phyloP scores from a whole-genome alignment of 768 basidiomycete species.

The Thelephora aurantiotincta region DNA sequence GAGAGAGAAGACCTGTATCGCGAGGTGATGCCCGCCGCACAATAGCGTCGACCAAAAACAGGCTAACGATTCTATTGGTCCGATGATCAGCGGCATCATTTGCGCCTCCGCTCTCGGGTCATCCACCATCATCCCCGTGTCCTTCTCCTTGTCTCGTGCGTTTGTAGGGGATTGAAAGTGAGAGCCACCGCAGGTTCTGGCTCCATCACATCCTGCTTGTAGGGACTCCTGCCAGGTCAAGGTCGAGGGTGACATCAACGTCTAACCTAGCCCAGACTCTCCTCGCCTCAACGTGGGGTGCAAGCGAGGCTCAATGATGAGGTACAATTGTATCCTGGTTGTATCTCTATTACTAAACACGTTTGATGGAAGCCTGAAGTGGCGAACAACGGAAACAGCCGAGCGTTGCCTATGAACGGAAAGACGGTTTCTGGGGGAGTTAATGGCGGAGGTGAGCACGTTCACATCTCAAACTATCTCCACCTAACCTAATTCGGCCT shows the following conservation, averaged over 20 bases:
- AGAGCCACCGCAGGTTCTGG: conserved; percentile 1
- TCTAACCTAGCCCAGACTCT: conserved; percentile 19
- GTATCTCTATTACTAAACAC: not conserved
- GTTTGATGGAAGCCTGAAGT: conserved; percentile 28
- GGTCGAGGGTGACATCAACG: conserved; percentile 39
- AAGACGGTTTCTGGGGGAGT: conserved; percentile 53
- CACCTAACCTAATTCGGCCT: not conserved
- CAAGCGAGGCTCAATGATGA: conserved; percentile 39
- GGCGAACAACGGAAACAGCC: conserved; percentile 35
- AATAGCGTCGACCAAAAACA: no score
- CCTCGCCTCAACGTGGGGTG: conserved; percentile 25
- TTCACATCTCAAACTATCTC: not conserved
- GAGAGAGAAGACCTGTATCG: no score
- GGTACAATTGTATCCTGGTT: not conserved
- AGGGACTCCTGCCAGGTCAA: conserved; percentile 57
- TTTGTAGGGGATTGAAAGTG: conserved; percentile 23
- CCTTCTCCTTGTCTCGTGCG: conserved; percentile 12
- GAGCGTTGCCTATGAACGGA: conserved; percentile 62
- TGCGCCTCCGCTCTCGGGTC: no score
- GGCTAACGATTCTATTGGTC: no score
- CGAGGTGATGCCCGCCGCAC: no score
- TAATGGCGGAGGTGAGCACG: conserved; percentile 44
- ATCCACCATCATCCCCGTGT: no score
- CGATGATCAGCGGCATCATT: no score
- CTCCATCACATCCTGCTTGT: conserved; percentile 4